Evolutionary conservation across 805 yeast genomes (phyloP).

Genomic region (Candida nanaspora): DNA sequence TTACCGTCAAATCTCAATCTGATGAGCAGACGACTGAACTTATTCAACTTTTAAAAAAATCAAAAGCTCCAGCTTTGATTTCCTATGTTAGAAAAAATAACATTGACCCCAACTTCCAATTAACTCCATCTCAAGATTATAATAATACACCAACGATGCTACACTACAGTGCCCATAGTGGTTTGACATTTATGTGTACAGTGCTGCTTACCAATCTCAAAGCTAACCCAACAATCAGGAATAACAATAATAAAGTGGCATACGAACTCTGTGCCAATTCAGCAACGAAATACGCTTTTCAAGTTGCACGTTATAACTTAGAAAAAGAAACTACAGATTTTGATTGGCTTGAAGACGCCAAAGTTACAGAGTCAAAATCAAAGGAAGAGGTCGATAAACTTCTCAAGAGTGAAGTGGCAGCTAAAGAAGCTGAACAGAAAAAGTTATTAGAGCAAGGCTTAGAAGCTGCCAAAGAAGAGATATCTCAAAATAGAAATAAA

Average conservation of each 20-base stretch:
- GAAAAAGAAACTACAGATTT: slow-evolving; percentile 54
- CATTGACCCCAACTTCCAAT: slow-evolving; percentile 41
- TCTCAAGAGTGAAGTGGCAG: slow-evolving; percentile 26
- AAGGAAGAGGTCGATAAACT: slow-evolving; percentile 48
- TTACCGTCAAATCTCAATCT: slow-evolving; percentile 17
- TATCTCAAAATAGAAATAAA: slow-evolving; percentile 21
- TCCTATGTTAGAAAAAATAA: slow-evolving; percentile 53
- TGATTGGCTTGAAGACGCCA: slow-evolving; percentile 58
- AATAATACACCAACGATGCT: slow-evolving; percentile 61
- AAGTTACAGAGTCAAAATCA: slow-evolving; percentile 53
- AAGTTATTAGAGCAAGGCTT: slow-evolving; percentile 36
- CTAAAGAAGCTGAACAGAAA: slow-evolving; percentile 32
- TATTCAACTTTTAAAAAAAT: slow-evolving; percentile 53
- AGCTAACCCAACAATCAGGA: slow-evolving; percentile 60
- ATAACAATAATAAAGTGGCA: slow-evolving; percentile 53
- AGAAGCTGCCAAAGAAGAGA: slow-evolving; percentile 31
- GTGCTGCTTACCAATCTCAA: slow-evolving; percentile 55
- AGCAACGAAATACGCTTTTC: slow-evolving; percentile 50
- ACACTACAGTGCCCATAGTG: slow-evolving; percentile 69
- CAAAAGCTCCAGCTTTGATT: slow-evolving; percentile 69
- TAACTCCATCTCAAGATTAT: slow-evolving; percentile 51
- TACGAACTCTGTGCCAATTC: slow-evolving; percentile 52
- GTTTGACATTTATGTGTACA: slow-evolving; percentile 59
- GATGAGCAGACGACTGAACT: slow-evolving; percentile 55
- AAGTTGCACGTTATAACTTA: slow-evolving; percentile 53